Percentiles rank a stretch among this genome's conserved stretches.
These are phyloP conservation scores for Kwoniella bestiolae DNA, from an alignment of 768 basidiomycete species.

Conservation along the genomic window DNA sequence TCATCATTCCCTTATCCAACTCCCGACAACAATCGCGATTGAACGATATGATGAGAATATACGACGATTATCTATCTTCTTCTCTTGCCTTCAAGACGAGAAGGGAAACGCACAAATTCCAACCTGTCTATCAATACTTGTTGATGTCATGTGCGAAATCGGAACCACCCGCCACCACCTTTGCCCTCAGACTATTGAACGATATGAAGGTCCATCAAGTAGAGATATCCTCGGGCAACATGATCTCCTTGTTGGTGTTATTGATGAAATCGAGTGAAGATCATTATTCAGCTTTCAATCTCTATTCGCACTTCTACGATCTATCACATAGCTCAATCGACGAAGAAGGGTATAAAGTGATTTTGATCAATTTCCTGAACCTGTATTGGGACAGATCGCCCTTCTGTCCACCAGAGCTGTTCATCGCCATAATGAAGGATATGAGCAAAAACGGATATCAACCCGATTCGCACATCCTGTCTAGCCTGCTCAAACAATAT, in stretches of 20 bases:
- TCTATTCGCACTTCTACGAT: slow-evolving; percentile 62
- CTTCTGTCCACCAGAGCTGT: slow-evolving; percentile 63
- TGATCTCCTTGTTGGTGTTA: slow-evolving; percentile 65
- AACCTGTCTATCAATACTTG: slow-evolving; percentile 23
- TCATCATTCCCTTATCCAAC: slow-evolving; percentile 34
- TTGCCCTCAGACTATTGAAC: slow-evolving; percentile 61
- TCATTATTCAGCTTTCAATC: slow-evolving; percentile 67
- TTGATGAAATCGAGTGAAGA: slow-evolving; percentile 68
- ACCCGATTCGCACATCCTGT: slow-evolving; percentile 68
- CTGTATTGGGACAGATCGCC: slow-evolving; percentile 63
- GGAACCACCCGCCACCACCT: slow-evolving; percentile 6
- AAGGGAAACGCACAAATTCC: slow-evolving; percentile 3
- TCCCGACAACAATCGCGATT: slow-evolving; percentile 14
- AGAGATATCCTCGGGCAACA: slow-evolving; percentile 61
- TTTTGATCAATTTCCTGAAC: slow-evolving; percentile 69
- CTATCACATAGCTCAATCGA: slow-evolving; percentile 55
- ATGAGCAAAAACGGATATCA: slow-evolving; percentile 72
- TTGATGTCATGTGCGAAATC: slow-evolving; percentile 24
- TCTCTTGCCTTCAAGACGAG: not conserved
- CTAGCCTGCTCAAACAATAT: slow-evolving; percentile 64
- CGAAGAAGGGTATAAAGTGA: slow-evolving; percentile 66
- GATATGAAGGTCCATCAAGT: slow-evolving; percentile 69
- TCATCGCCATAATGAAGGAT: slow-evolving; percentile 77
- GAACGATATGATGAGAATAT: slow-evolving; percentile 26
- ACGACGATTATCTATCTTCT: slow-evolving; percentile 22